Evolutionary conservation across 2,329 filamentous ascomycete species (phyloP).

Genomic region (Diplodia corticola): DNA sequence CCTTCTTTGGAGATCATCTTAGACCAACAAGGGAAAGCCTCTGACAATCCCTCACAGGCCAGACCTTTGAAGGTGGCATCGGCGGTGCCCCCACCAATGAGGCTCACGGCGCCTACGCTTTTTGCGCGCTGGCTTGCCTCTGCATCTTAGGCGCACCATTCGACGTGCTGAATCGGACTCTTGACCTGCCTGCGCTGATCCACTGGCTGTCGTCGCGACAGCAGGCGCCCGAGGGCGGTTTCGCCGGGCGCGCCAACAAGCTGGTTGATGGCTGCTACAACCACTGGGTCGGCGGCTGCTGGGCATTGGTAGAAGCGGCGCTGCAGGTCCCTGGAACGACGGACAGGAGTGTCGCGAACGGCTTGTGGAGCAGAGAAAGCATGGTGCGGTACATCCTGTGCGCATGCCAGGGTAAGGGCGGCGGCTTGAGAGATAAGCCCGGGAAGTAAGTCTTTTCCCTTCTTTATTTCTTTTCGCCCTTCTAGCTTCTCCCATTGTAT

Average conservation of each 20-base stretch:
- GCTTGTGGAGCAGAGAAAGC: slow-evolving; percentile 77
- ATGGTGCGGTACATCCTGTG: slow-evolving; percentile 85
- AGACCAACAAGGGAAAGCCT: neutral
- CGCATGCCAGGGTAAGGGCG: slow-evolving; percentile 78
- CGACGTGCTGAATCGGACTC: slow-evolving; percentile 60
- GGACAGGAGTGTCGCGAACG: neutral
- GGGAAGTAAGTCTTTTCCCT: slow-evolving; percentile 64
- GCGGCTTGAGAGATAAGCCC: slow-evolving; percentile 91
- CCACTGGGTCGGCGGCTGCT: slow-evolving; percentile 95
- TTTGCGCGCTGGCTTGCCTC: slow-evolving; percentile 87
- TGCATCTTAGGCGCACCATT: slow-evolving; percentile 80
- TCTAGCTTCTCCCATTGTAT: neutral
- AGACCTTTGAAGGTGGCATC: slow-evolving; percentile 94
- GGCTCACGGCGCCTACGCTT: slow-evolving; percentile 95
- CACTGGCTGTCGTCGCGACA: slow-evolving; percentile 90
- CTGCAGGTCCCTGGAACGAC: slow-evolving; percentile 54
- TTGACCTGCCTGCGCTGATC: slow-evolving; percentile 75
- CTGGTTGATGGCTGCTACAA: slow-evolving; percentile 97
- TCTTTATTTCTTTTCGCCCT: neutral
- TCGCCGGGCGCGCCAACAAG: slow-evolving; percentile 94
- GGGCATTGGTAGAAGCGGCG: slow-evolving; percentile 83
- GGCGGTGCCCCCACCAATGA: slow-evolving; percentile 82
- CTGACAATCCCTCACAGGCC: slow-evolving; percentile 45
- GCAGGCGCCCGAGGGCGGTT: slow-evolving; percentile 86
- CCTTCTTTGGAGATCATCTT: slow-evolving; percentile 23